Base-by-base conservation (phyloP, 345 rosid species). In the Aethionema arabicum region DNA sequence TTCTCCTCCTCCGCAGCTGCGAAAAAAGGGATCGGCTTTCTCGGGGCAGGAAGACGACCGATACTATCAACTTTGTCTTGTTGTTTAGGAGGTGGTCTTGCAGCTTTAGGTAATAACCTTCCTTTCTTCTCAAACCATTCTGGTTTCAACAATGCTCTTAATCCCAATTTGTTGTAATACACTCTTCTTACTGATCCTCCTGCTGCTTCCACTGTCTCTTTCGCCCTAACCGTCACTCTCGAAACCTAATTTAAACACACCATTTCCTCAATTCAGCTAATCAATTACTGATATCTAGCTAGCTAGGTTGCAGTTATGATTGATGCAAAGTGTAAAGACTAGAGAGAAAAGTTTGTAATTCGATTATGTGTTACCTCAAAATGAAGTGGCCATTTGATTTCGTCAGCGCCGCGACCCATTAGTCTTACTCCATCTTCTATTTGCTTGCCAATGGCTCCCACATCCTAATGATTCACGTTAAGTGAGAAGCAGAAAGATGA, bases 101-200 rank as follows among this genome's bases (percentile, higher is more conserved):
- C 99, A 35, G 97, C 78, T 72, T 71, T 84, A 0, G 97, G 99
- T 71, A 87, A 76, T 65, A 93, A 56, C 65, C 97, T 86, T 11
- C 97, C 95, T 74, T 90, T 90, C 90, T 93, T 90, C 74, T 83
- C 96, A 59, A 93, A 88, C 95, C 95, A 87, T 55, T 93, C 97
- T 0, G 97, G 99, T 72, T 86, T 87, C 11, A 93, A 75, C 77
- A 90, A 73, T 62, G 99, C 97, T 65, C 77, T 76, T 6, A 90
- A 77, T 0, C 99, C 97, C 80, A 93, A 66, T 65, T 87, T 78
- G 83, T 90, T 87, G 85, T 90, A 93, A 72, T 93, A 80, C 63
- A 90, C 97, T 78, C 83, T 79, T 77, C 96, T 79, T 38, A 90
- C 92, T 7, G 97, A 74, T 10, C 99, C 99, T 11, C 97, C 99